phyloP scores from a whole-genome alignment of 176 grass and related monocot genomes.

The Puccinellia tenuiflora region DNA sequence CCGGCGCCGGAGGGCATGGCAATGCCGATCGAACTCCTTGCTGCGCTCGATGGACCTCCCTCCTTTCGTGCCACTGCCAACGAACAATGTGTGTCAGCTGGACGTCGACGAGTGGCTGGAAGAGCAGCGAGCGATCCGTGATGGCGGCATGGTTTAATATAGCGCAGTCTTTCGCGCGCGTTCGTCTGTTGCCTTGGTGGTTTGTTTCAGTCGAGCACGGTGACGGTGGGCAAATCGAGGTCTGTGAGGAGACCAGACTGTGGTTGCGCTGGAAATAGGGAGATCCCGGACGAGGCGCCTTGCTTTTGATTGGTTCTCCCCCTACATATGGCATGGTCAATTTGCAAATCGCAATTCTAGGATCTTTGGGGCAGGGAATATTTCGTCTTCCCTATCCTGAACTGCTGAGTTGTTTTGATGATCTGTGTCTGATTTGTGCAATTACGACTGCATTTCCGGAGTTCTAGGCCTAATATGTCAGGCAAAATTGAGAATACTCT shows the following conservation, averaged over 20 bases:
- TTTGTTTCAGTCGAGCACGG: not conserved
- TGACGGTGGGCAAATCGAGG: not conserved
- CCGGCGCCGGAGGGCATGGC: not conserved
- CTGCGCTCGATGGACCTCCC: not conserved
- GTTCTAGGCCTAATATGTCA: too few relatives aligned
- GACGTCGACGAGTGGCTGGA: not conserved
- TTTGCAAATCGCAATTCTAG: too few relatives aligned
- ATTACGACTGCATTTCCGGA: too few relatives aligned
- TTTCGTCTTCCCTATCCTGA: too few relatives aligned
- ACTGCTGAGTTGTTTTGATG: too few relatives aligned
- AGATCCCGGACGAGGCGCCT: not conserved
- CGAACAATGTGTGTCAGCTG: not conserved
- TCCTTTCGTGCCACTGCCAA: not conserved
- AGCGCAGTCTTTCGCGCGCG: not conserved
- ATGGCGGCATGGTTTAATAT: constrained; percentile 9
- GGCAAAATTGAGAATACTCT: too few relatives aligned
- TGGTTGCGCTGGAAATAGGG: not conserved
- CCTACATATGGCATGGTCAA: too few relatives aligned
- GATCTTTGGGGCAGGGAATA: too few relatives aligned
- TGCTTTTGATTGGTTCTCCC: not conserved
- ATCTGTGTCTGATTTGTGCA: too few relatives aligned
- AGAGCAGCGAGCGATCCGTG: constrained; percentile 5
- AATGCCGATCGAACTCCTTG: not conserved
- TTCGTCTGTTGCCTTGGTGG: not conserved
- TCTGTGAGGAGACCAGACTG: not conserved